Conservation (phyloP, 306 rosid species). For the apple (Malus domestica) region ASM211411v1 NC_041798.1:23177001-23177500, state of each 20-base stretch:
- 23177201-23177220: background rate
- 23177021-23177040: background rate
- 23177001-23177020: background rate
- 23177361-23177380: too few species aligned
- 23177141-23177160: background rate
- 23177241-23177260: background rate
- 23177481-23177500: too few species aligned
- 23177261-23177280: background rate
- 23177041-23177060: background rate
- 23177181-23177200: background rate
- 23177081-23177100: background rate
- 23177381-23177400: too few species aligned
- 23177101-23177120: background rate
- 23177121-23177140: background rate
- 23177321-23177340: too few species aligned
- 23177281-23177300: too few species aligned
- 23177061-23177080: background rate
- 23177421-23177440: too few species aligned
- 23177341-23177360: too few species aligned
- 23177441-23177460: too few species aligned
- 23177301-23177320: too few species aligned
- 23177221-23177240: background rate
- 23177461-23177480: too few species aligned
- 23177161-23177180: background rate
- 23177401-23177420: too few species aligned